Conservation (phyloP, 2,329 filamentous ascomycete species). For the Talaromyces sp. region DNA sequence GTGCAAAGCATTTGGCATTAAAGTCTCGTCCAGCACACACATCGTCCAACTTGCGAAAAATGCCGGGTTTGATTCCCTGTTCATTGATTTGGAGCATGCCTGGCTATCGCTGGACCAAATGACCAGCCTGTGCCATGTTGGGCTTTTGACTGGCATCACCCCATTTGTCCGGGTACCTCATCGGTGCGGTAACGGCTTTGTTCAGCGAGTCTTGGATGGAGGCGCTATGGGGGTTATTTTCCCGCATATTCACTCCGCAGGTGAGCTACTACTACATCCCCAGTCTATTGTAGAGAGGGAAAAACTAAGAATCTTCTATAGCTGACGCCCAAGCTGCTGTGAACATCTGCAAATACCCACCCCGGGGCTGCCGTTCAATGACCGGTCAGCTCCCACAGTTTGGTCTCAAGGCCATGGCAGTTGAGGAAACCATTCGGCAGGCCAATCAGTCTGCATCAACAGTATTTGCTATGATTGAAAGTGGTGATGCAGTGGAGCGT, state of each 20-base stretch:
- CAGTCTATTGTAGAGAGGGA: no score
- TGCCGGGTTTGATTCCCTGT: conserved; percentile 31
- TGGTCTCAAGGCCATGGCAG: background rate
- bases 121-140: conserved; percentile 24
- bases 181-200: conserved; percentile 27
- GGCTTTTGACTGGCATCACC: conserved; percentile 19
- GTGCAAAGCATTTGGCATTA: conserved; percentile 20
- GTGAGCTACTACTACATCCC: conserved; percentile 3
- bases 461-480: conserved; percentile 19
- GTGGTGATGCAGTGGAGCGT: conserved; percentile 16
- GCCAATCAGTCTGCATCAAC: conserved; percentile 11
- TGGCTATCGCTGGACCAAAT: conserved; percentile 26
- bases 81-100: conserved; percentile 38
- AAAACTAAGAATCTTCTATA: background rate
- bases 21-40: conserved; percentile 20
- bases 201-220: conserved; percentile 27
- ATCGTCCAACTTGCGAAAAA: conserved; percentile 31
- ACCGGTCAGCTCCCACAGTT: background rate
- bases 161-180: conserved; percentile 28
- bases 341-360: conserved; percentile 1
- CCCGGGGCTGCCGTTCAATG: background rate
- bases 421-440: conserved; percentile 1
- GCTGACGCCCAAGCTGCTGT: conserved; percentile 3
- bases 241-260: conserved; percentile 21
- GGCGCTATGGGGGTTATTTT: conserved; percentile 26